phyloP scores from a whole-genome alignment of 768 basidiomycete genomes.

The Psilocybe tampanensis region DNA sequence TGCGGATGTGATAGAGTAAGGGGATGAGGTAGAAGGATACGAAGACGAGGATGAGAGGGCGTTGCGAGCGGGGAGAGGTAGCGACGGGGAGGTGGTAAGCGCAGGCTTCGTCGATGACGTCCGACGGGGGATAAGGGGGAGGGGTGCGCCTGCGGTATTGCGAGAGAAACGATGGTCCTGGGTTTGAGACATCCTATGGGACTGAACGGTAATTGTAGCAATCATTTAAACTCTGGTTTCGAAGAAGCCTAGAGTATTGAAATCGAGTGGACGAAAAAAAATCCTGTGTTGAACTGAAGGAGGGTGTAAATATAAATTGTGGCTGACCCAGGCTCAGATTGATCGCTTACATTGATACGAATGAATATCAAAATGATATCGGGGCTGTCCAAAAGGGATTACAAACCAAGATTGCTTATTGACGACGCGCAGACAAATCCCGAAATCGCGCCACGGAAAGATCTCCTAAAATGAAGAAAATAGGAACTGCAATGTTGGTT shows the following conservation, averaged over 20 bases:
- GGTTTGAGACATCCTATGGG: slow-evolving; percentile 36
- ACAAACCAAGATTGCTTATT: neutral
- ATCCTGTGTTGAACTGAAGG: neutral
- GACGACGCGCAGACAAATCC: neutral
- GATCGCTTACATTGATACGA: slow-evolving; percentile 11
- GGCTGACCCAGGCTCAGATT: slow-evolving; percentile 19
- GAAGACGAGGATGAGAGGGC: slow-evolving; percentile 21
- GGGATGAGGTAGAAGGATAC: slow-evolving; percentile 11
- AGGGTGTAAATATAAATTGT: slow-evolving; percentile 7
- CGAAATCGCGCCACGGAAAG: slow-evolving; percentile 3
- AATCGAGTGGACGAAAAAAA: slow-evolving; percentile 7
- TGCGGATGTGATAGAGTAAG: slow-evolving; percentile 22
- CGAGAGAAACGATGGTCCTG: slow-evolving; percentile 35
- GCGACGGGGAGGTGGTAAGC: slow-evolving; percentile 21
- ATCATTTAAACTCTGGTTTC: slow-evolving; percentile 36
- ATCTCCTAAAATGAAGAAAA: neutral
- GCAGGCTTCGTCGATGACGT: slow-evolving; percentile 25
- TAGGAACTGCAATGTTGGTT: neutral
- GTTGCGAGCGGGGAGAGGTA: slow-evolving; percentile 16
- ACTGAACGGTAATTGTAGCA: slow-evolving; percentile 40
- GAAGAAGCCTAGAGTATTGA: slow-evolving; percentile 7
- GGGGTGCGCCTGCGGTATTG: slow-evolving; percentile 59
- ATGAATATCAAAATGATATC: slow-evolving; percentile 13
- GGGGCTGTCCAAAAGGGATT: slow-evolving; percentile 5
- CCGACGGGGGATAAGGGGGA: slow-evolving; percentile 68